Conservation (phyloP, 306 rosid genomes). For the Mucuna pruriens region DNA sequence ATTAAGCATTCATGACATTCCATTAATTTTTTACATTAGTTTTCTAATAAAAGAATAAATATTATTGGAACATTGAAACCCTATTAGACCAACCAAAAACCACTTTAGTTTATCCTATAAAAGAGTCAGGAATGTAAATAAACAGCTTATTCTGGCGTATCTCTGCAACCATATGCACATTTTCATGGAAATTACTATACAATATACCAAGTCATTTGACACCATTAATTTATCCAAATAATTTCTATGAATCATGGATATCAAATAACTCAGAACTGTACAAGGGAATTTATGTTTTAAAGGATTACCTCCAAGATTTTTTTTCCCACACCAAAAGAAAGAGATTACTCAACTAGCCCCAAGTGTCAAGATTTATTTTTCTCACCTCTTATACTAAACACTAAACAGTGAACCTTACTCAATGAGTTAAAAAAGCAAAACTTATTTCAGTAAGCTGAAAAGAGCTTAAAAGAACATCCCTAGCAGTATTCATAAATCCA, state of each 20-base stretch:
- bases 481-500: not conserved
- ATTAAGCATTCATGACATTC: slow-evolving; percentile 35
- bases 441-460: not conserved
- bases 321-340: not conserved
- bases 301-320: not conserved
- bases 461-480: not conserved
- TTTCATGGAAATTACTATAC: not conserved
- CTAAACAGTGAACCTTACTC: not conserved
- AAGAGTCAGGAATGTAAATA: slow-evolving; percentile 6
- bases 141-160: slow-evolving; percentile 13
- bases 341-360: no score
- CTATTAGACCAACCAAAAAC: not conserved
- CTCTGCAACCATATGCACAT: slow-evolving; percentile 15
- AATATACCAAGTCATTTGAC: not conserved
- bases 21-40: slow-evolving; percentile 23
- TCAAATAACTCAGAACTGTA: not conserved
- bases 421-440: not conserved
- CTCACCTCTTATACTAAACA: no score
- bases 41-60: slow-evolving; percentile 10
- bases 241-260: not conserved
- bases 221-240: not conserved
- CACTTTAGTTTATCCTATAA: slow-evolving; percentile 8
- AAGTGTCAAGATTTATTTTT: no score
- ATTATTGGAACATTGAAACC: slow-evolving; percentile 16
- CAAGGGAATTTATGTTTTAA: not conserved